These are phyloP conservation scores for Eucommia ulmoides DNA, from an alignment of 257 asterid species.

Conservation along the genomic window DNA sequence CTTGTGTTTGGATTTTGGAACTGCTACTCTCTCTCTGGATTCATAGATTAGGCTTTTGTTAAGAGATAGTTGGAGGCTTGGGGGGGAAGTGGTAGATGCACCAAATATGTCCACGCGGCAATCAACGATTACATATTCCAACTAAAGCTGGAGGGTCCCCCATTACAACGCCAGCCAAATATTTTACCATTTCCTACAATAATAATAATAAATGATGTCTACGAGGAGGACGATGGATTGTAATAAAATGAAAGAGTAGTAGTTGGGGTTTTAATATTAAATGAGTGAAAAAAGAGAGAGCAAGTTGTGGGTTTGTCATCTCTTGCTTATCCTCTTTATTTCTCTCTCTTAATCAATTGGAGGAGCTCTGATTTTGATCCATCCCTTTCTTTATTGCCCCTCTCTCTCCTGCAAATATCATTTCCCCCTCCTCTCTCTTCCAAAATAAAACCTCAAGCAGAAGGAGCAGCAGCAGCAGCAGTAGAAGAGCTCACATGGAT, in stretches of 20 bases:
- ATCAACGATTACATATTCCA: neutral
- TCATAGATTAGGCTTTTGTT: neutral
- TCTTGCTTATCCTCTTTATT: conserved; percentile 15
- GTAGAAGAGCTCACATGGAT: conserved; percentile 10
- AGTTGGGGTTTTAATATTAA: conserved; percentile 13
- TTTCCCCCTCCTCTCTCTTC: neutral
- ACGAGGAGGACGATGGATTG: neutral
- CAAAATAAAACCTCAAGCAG: conserved; percentile 1
- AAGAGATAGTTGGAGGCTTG: neutral
- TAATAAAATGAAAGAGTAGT: neutral
- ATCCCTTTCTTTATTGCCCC: conserved; percentile 18
- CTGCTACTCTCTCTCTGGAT: neutral
- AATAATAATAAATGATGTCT: no score
- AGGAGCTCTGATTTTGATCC: conserved; percentile 12
- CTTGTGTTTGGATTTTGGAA: neutral
- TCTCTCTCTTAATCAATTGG: conserved; percentile 26
- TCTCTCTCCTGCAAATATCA: neutral
- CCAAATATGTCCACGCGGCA: neutral
- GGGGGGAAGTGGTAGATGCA: neutral
- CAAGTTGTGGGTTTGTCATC: conserved; percentile 31
- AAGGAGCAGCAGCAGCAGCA: neutral
- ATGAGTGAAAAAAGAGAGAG: conserved; percentile 26
- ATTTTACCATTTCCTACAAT: neutral
- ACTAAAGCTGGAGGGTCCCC: neutral
- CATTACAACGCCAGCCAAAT: neutral